phyloP scores from a whole-genome alignment of 305 asterid species.

The Rubia tinctorum region DNA sequence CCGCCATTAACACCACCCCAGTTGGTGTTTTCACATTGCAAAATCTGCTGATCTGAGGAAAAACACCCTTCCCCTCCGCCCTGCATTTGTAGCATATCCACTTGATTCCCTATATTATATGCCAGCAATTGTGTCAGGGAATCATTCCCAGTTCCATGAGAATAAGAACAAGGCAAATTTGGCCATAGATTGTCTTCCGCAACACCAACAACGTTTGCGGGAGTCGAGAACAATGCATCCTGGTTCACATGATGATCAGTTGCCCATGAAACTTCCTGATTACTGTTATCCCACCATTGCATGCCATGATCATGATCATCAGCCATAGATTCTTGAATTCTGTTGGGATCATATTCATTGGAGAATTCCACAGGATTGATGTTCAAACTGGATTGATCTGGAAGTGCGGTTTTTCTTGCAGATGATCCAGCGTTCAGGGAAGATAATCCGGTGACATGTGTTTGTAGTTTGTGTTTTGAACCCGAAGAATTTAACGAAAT shows the following conservation, averaged over 20 bases:
- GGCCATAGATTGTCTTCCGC: conserved; percentile 25
- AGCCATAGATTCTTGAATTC: background rate
- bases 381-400: background rate
- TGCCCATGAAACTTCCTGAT: conserved; percentile 18
- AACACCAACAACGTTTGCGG: conserved; percentile 6
- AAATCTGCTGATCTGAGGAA: conserved; percentile 33
- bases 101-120: conserved; percentile 12
- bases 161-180: conserved; percentile 18
- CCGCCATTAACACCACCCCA: conserved; percentile 35
- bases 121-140: conserved; percentile 36
- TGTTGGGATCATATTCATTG: conserved; percentile 5
- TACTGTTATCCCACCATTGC: conserved; percentile 5
- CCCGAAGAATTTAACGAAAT: background rate
- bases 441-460: background rate
- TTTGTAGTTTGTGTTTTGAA: background rate
- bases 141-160: conserved; percentile 15
- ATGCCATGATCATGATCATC: background rate
- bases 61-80: conserved; percentile 29
- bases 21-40: conserved; percentile 30
- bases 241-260: conserved; percentile 22
- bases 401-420: background rate
- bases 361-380: conserved; percentile 10
- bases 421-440: background rate
- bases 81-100: conserved; percentile 18
- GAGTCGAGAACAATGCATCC: conserved; percentile 17